These are phyloP conservation scores for Dothistroma pini DNA, from an alignment of 2,329 filamentous ascomycete genomes.

Conservation along the genomic window DNA sequence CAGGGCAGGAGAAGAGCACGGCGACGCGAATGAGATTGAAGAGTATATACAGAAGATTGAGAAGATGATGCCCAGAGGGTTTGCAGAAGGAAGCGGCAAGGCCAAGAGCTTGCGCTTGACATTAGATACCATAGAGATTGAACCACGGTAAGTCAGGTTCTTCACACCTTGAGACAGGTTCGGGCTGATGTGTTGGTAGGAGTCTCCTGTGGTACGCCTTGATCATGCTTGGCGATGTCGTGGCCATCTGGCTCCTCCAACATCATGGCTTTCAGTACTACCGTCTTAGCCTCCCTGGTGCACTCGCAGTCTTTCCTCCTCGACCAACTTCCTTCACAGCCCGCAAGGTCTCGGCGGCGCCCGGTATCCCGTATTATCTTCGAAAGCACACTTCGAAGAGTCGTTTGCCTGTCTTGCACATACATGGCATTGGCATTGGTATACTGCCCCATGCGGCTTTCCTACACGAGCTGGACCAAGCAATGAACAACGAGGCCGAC, in stretches of 20 bases:
- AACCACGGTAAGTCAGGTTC: constrained; percentile 22
- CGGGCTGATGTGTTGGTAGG: constrained; percentile 33
- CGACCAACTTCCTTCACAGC: constrained; percentile 52
- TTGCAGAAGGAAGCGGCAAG: constrained; percentile 54
- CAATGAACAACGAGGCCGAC: constrained; percentile 17
- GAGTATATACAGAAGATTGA: constrained; percentile 55
- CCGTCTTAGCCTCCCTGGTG: constrained; percentile 16
- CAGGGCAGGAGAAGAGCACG: constrained; percentile 56
- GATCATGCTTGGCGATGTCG: constrained; percentile 52
- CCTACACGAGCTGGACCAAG: constrained; percentile 50
- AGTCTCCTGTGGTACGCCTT: constrained; percentile 60
- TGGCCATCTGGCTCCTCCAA: constrained; percentile 27
- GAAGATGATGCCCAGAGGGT: constrained; percentile 46
- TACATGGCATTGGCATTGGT: constrained; percentile 67
- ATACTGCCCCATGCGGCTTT: constrained; percentile 61
- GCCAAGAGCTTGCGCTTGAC: constrained; percentile 61
- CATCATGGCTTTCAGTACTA: constrained; percentile 27
- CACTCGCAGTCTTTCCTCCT: constrained; percentile 56
- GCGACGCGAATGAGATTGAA: constrained; percentile 53
- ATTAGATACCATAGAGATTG: constrained; percentile 59
- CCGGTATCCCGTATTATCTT: constrained; percentile 61
- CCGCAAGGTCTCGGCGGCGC: constrained; percentile 47
- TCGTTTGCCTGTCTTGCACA: constrained; percentile 60
- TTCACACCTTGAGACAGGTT: neutral
- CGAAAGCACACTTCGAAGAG: constrained; percentile 59